These are phyloP conservation scores for Salix caprea DNA, from an alignment of 345 rosid species.

Conservation along the genomic window DNA sequence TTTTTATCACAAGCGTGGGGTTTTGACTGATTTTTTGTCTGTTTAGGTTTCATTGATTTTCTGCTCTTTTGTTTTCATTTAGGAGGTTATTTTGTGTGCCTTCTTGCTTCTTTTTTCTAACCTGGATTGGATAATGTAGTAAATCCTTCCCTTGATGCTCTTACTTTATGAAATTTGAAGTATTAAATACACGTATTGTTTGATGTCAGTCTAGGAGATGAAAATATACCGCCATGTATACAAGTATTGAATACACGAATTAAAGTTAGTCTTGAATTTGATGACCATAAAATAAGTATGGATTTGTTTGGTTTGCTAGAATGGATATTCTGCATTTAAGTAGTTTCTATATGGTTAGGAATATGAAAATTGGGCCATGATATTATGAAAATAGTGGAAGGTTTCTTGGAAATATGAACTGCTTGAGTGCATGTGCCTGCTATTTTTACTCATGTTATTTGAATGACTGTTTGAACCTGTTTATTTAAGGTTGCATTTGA, in stretches of 20 bases:
- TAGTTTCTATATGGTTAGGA: not conserved
- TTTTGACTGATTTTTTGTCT: not conserved
- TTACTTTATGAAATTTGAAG: not conserved
- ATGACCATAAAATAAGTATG: not conserved
- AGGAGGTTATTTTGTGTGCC: not conserved
- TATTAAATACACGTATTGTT: not conserved
- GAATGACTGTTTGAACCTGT: not conserved
- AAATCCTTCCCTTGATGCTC: not conserved
- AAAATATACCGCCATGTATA: too few relatives aligned
- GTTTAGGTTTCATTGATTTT: not conserved
- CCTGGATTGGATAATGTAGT: not conserved
- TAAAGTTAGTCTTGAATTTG: not conserved
- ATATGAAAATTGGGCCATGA: not conserved
- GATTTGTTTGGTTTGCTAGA: not conserved
- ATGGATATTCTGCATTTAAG: not conserved
- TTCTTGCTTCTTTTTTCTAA: not conserved
- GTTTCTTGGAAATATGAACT: not conserved
- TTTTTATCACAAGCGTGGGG: conserved; percentile 29
- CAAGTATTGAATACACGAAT: not conserved
- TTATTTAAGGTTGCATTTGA: not conserved
- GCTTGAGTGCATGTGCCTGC: not conserved
- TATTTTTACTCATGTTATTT: not conserved
- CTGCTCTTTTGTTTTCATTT: not conserved
- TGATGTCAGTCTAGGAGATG: not conserved
- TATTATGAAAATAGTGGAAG: not conserved